Evolutionary conservation across 2,329 filamentous ascomycete species (phyloP), one percentile per base, ranked within the genome.

Genomic region (Diaporthe eres): DNA sequence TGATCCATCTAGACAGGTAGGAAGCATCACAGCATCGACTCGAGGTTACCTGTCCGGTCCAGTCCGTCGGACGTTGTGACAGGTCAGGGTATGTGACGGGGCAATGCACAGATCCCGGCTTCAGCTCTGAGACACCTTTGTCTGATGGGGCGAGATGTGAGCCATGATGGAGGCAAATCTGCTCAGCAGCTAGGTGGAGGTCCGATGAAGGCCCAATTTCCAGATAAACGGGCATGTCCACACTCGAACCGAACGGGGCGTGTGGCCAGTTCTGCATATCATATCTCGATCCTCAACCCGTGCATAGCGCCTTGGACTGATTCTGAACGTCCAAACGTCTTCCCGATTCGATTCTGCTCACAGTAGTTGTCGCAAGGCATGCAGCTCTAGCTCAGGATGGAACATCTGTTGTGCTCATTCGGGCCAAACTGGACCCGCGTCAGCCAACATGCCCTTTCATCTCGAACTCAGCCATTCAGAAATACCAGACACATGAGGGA

Each of bases 71-170:
- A 57, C 6, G 37, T 47, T 65, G 71, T 60, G 57, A 34, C 49
- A 19, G 22, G 58, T 65, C 71, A 55, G n/a, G 8, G 7, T 34
- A 37, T 55, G 34, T 47, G 58, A 55, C 19, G 25, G 10, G 10
- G 71, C 37, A 57, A 28, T 53, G 51, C 25, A 44, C 31, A 47
- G 9, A 72, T 55, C 58, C 71, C 51, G 39, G 71, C 47, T 47
- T 37, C 47, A 44, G 49, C 34, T 63, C 34, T 60, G 19, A 75
- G 73, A 75, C 73, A 63, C 34, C 34, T 60, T 71, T 53, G 73
- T 71, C 47, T 34, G 12, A 71, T 65, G 28, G 61, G 31, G 51
- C 34, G 17, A 71, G 4, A 44, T 60, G 63, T 17, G 19, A 44
- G 47, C 34, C 58, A 65, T 51, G 37, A 13, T 31, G 49, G 47